Evolutionary conservation across 2,329 filamentous ascomycete genomes (phyloP).

Genomic region (Emydomyces testavorans): DNA sequence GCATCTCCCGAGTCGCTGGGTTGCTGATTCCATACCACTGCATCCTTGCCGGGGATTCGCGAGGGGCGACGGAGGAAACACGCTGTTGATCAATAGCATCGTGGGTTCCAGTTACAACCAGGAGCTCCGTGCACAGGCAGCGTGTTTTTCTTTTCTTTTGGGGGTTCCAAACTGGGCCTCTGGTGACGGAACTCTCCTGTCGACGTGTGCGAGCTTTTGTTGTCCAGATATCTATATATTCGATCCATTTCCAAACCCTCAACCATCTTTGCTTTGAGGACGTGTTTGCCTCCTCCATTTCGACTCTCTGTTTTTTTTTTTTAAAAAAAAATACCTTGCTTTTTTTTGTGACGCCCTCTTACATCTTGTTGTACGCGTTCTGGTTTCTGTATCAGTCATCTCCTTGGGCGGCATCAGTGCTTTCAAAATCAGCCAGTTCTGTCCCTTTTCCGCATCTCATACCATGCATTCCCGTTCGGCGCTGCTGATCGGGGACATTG

Average conservation of each 20-base stretch:
- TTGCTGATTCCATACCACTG: constrained; percentile 6
- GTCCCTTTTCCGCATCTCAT: neutral
- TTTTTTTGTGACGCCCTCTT: neutral
- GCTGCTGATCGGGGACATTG: constrained; percentile 37
- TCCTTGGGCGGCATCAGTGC: neutral
- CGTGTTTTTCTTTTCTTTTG: neutral
- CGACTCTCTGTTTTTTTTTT: neutral
- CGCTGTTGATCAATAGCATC: constrained; percentile 6
- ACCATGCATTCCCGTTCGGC: constrained; percentile 29
- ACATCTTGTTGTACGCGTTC: neutral
- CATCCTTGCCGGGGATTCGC: no score
- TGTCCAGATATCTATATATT: neutral
- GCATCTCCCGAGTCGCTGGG: no score
- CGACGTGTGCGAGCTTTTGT: neutral
- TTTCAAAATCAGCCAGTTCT: neutral
- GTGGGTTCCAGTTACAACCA: constrained; percentile 3
- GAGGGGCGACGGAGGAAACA: neutral
- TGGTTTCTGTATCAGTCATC: neutral
- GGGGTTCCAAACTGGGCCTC: neutral
- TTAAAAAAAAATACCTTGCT: neutral
- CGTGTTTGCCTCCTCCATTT: neutral
- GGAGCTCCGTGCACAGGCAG: neutral
- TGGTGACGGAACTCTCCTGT: neutral
- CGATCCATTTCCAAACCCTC: neutral
- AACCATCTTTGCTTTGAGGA: neutral